Conservation (phyloP, 202 grass and related monocot genomes). For the Carex sylvatica region DNA sequence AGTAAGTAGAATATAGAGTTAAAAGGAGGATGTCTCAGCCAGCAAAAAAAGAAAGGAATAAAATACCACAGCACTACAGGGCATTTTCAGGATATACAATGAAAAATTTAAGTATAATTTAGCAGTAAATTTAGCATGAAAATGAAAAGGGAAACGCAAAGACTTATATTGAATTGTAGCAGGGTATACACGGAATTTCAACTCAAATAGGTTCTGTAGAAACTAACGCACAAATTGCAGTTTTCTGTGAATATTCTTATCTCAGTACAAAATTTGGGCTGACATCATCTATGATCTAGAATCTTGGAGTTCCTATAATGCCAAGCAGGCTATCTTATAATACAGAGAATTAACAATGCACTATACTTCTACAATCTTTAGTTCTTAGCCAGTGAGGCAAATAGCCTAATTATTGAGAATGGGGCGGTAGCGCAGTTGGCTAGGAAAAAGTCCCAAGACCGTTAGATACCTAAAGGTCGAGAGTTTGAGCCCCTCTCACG, state of each 20-base stretch:
- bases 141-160: background rate
- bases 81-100: background rate
- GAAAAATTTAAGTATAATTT: background rate
- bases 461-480: too few species aligned
- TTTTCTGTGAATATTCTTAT: background rate
- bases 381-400: background rate
- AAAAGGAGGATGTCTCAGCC: too few species aligned
- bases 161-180: background rate
- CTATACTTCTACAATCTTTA: background rate
- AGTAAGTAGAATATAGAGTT: too few species aligned
- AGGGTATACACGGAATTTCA: background rate
- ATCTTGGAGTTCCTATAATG: background rate
- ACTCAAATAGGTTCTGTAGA: background rate
- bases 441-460: too few species aligned
- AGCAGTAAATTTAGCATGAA: background rate
- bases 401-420: background rate
- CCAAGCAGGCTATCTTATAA: slow-evolving; percentile 6
- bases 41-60: too few species aligned
- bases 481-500: too few species aligned
- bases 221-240: background rate
- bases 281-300: background rate
- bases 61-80: too few species aligned
- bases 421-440: too few species aligned
- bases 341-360: background rate
- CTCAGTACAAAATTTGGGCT: background rate